phyloP scores from a whole-genome alignment of 2,329 filamentous ascomycete genomes.

The Myriosclerotinia scirpicola region DNA sequence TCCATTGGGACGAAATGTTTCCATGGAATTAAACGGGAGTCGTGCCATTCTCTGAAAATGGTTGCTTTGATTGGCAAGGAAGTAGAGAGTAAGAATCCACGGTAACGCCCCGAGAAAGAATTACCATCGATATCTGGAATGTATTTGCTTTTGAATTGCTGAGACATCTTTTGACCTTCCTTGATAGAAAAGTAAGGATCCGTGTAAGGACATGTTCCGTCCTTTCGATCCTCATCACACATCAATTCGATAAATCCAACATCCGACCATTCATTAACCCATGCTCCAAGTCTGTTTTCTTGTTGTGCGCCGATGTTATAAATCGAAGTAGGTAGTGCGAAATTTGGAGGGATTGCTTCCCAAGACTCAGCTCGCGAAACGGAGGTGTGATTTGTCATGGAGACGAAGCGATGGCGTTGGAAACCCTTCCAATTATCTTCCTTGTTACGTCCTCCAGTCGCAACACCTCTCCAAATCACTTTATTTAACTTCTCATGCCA shows the following conservation, averaged over 20 bases:
- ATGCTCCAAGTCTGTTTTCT: conserved; percentile 47
- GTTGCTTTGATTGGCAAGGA: conserved; percentile 76
- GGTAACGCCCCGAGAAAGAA: conserved; percentile 67
- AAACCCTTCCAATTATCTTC: conserved; percentile 54
- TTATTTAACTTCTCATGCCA: conserved; percentile 58
- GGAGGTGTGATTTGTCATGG: conserved; percentile 52
- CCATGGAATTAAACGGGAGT: conserved; percentile 71
- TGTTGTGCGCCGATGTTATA: conserved; percentile 48
- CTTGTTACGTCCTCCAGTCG: conserved; percentile 56
- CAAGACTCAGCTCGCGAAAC: conserved; percentile 39
- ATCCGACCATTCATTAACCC: conserved; percentile 40
- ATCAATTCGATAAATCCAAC: conserved; percentile 44
- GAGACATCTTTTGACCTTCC: conserved; percentile 51
- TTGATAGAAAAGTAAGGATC: conserved; percentile 46
- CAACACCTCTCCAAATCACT: conserved; percentile 64
- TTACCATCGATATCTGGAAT: conserved; percentile 78
- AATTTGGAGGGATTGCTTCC: conserved; percentile 50
- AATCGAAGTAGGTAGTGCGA: conserved; percentile 50
- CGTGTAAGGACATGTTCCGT: conserved; percentile 50
- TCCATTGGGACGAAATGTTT: conserved; percentile 83
- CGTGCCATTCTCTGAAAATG: conserved; percentile 79
- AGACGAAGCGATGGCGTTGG: conserved; percentile 57
- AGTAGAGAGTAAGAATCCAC: conserved; percentile 67
- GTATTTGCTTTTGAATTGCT: conserved; percentile 64
- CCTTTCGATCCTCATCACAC: conserved; percentile 46